phyloP scores from a whole-genome alignment of 2,329 filamentous ascomycete genomes.

The Cytospora piceicola region DNA sequence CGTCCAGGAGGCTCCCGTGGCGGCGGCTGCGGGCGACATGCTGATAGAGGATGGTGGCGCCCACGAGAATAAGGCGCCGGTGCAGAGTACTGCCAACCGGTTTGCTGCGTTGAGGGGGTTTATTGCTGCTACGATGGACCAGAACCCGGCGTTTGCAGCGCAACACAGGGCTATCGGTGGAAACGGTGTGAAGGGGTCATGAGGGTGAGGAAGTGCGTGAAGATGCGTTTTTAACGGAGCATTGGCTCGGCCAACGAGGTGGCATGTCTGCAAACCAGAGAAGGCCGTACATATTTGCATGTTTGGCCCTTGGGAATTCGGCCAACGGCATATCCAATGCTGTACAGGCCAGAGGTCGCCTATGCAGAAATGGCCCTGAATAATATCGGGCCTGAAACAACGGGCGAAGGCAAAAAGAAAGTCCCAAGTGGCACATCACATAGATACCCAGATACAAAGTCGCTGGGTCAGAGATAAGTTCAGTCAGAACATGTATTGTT shows the following conservation, averaged over 20 bases:
- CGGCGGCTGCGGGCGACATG: constrained; percentile 12
- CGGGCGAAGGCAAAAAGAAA: too few relatives aligned
- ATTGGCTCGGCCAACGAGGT: not conserved
- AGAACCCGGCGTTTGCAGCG: constrained; percentile 73
- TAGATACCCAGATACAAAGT: not conserved
- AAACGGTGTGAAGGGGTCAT: not conserved
- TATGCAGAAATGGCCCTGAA: not conserved
- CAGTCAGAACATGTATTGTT: not conserved
- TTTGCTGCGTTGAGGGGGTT: constrained; percentile 85
- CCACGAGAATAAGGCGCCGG: constrained; percentile 31
- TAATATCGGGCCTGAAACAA: not conserved
- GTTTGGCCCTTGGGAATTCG: not conserved
- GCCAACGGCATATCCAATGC: not conserved
- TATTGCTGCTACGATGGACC: constrained; percentile 87
- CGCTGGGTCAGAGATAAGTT: not conserved
- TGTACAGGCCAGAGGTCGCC: not conserved
- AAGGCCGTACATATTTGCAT: not conserved
- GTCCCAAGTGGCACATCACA: not conserved
- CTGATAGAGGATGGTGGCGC: constrained; percentile 30
- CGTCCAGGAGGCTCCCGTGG: constrained; percentile 35
- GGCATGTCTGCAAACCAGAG: not conserved
- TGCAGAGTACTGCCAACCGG: constrained; percentile 53
- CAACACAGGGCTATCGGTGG: constrained; percentile 17
- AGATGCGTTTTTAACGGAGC: not conserved
- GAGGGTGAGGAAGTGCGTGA: not conserved